Evolutionary conservation across 1,284 basidiomycete species (phyloP).

Genomic region (Pholiota adiposa): DNA sequence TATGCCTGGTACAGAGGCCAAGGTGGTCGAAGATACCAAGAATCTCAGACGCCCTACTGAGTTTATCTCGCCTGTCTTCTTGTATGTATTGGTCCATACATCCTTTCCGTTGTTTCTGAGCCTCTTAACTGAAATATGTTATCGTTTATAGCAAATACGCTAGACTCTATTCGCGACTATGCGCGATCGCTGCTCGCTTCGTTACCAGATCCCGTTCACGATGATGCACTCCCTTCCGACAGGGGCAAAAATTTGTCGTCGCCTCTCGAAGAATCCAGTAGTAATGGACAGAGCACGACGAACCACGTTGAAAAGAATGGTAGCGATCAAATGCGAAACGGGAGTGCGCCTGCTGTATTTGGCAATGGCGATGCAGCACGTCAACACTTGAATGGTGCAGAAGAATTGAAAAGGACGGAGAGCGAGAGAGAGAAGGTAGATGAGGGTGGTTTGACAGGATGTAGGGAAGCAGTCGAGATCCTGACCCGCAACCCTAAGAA

Average conservation of each 20-base stretch:
- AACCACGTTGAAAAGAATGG: constrained; percentile 7
- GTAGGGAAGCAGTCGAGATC: constrained; percentile 90
- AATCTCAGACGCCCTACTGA: constrained; percentile 2
- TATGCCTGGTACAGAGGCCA: constrained; percentile 31
- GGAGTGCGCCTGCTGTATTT: constrained; percentile 15
- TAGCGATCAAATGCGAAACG: constrained; percentile 6
- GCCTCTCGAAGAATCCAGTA: background rate
- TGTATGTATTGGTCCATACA: constrained; percentile 15
- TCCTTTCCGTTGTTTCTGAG: background rate
- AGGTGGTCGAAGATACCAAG: constrained; percentile 35
- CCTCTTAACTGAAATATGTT: constrained; percentile 3
- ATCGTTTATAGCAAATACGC: constrained; percentile 26
- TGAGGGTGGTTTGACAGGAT: constrained; percentile 63
- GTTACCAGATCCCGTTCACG: constrained; percentile 39
- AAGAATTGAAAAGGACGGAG: constrained; percentile 34
- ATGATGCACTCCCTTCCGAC: constrained; percentile 28
- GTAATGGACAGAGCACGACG: background rate
- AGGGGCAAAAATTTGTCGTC: constrained; percentile 9
- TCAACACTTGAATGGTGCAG: constrained; percentile 8
- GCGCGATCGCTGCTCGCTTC: constrained; percentile 51
- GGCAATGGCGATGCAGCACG: background rate
- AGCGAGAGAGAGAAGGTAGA: constrained; percentile 44
- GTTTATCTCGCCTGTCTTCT: constrained; percentile 18
- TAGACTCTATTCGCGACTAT: constrained; percentile 42
- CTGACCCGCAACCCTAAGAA: constrained; percentile 88